A percentile compares a stretch with the other conserved stretches of the same genome.
phyloP scores from a whole-genome alignment of 2,329 filamentous ascomycete species.

The Neoarthrinium moseri region DNA sequence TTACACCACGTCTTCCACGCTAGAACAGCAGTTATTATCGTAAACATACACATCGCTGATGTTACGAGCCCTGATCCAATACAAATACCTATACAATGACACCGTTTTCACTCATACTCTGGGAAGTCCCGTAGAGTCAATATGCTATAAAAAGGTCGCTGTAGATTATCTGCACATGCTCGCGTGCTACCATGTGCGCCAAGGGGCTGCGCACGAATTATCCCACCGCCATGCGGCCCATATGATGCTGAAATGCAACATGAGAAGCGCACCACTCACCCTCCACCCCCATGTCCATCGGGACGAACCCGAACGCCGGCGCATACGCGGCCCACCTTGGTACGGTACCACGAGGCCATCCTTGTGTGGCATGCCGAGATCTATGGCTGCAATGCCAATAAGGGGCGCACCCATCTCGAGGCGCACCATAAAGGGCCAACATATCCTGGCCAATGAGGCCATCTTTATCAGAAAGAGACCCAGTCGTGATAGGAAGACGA shows the following conservation, averaged over 20 bases:
- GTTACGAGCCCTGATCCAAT: too few species aligned
- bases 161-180: too few species aligned
- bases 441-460: conserved; percentile 62
- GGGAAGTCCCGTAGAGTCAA: too few species aligned
- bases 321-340: conserved; percentile 14
- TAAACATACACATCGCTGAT: too few species aligned
- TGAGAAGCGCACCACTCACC: conserved; percentile 29
- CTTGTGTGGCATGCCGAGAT: conserved; percentile 46
- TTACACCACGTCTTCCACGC: too few species aligned
- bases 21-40: too few species aligned
- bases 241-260: conserved; percentile 33
- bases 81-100: too few species aligned
- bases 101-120: too few species aligned
- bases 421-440: conserved; percentile 69
- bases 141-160: too few species aligned
- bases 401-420: conserved; percentile 66
- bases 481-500: conserved; percentile 48
- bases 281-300: conserved; percentile 31
- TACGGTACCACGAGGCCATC: conserved; percentile 10
- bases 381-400: conserved; percentile 66
- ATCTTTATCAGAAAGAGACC: conserved; percentile 69
- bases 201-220: background rate
- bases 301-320: conserved; percentile 8
- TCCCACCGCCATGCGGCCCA: conserved; percentile 28
- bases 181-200: background rate